phyloP scores from a whole-genome alignment of 2,329 filamentous ascomycete species.

The Aspergillus melleus region DNA sequence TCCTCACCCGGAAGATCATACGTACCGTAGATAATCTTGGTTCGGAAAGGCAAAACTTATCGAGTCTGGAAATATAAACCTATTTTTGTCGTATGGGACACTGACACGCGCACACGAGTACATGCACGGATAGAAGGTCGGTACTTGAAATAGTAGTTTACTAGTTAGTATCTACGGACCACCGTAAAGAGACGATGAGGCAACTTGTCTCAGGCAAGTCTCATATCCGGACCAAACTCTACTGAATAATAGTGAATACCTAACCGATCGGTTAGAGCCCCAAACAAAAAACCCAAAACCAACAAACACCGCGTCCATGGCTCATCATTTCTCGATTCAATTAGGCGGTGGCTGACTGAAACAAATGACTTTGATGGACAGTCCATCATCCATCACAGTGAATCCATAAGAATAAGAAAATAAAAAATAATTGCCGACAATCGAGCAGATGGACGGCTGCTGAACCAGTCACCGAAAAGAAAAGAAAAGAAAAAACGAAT shows the following conservation, averaged over 20 bases:
- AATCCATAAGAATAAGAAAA: too few species aligned
- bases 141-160: too few species aligned
- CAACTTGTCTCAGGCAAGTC: neutral
- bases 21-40: too few species aligned
- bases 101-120: too few species aligned
- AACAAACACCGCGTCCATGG: neutral
- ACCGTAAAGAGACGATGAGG: neutral
- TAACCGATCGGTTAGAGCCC: neutral
- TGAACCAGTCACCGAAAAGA: neutral
- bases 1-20: neutral
- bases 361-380: neutral
- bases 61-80: too few species aligned
- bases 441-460: neutral
- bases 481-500: neutral
- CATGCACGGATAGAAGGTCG: too few species aligned
- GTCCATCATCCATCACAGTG: neutral
- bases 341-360: neutral
- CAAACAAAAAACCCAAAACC: neutral
- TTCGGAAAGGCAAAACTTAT: too few species aligned
- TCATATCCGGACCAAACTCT: neutral
- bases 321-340: neutral
- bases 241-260: neutral
- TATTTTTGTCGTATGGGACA: too few species aligned
- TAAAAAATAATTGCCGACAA: neutral
- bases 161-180: neutral